Evolutionary conservation across 1,284 basidiomycete species (phyloP), one percentile per base, ranked within the genome.

Genomic region (Pyrrhoderma lamaoense): DNA sequence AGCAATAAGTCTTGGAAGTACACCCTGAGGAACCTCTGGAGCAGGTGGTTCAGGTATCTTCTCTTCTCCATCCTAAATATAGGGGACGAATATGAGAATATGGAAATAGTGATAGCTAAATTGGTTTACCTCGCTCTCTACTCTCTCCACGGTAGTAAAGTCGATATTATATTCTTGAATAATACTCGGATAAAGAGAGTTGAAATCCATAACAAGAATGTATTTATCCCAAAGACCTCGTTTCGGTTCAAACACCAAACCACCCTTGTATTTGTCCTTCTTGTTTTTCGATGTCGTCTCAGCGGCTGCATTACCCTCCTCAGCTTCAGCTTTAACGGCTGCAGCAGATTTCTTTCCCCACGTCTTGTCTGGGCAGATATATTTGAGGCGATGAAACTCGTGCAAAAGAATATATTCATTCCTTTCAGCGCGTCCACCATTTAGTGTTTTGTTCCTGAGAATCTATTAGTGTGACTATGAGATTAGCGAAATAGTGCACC

Each of bases 91-190:
- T n/a, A n/a, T n/a, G n/a, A n/a, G n/a, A n/a, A n/a, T n/a, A n/a
- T n/a, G n/a, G n/a, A n/a, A n/a, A n/a, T n/a, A n/a, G n/a, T n/a
- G n/a, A n/a, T n/a, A n/a, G n/a, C n/a, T 21, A 22, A 43, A 16
- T 35, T 8, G 27, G 61, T 75, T 25, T 46, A 85, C 85, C 64
- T 85, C 81, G 51, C 81, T 69, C 25, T 82, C 79, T 8, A 75
- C 68, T 37, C 81, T 79, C 42, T 93, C 88, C 22, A 99, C 85
- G 0, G 96, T 99, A 7, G 96, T 99, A 62, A 99, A 99, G 68
- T 99, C 94, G 61, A 99, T 98, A 65, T 99, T 99, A 69, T 91
- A 99, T 72, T 99, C 96, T 63, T 99, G 96, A 53, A 99, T 99
- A 71, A 99, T 99, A 67, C 90, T 94, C 8, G 96, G 96, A 66